Evolutionary conservation across 2,329 filamentous ascomycete species (phyloP).

Genomic region (Alternaria arbusti): DNA sequence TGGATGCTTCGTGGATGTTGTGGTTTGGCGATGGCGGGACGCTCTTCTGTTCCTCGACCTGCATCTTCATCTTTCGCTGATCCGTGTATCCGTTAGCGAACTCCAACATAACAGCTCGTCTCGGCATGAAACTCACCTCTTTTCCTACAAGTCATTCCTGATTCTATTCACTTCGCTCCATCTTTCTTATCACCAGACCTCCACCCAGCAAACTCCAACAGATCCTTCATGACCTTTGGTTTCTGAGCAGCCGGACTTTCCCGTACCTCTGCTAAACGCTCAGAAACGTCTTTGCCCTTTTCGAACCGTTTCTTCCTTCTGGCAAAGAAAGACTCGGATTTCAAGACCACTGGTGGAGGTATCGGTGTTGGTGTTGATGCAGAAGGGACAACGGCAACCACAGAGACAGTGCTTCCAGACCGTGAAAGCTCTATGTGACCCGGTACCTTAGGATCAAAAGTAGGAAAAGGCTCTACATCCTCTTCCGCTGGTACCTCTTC

Average conservation of each 20-base stretch:
- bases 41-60: neutral
- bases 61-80: neutral
- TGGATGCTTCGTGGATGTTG: neutral
- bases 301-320: neutral
- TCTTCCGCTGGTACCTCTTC: neutral
- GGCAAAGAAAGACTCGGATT: neutral
- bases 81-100: neutral
- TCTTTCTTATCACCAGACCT: neutral
- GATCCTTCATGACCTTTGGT: neutral
- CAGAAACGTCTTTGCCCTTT: neutral
- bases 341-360: neutral
- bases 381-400: too few relatives aligned
- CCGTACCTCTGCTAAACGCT: neutral
- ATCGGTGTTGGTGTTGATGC: neutral
- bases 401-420: neutral
- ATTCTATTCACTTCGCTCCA: neutral
- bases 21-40: neutral
- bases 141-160: neutral
- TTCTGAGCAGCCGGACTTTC: neutral
- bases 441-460: neutral
- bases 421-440: neutral
- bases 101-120: neutral
- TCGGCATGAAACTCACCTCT: neutral
- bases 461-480: neutral
- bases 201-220: neutral